Evolutionary conservation across 306 rosid species (phyloP).

Genomic region (Abrus pulchellus): DNA sequence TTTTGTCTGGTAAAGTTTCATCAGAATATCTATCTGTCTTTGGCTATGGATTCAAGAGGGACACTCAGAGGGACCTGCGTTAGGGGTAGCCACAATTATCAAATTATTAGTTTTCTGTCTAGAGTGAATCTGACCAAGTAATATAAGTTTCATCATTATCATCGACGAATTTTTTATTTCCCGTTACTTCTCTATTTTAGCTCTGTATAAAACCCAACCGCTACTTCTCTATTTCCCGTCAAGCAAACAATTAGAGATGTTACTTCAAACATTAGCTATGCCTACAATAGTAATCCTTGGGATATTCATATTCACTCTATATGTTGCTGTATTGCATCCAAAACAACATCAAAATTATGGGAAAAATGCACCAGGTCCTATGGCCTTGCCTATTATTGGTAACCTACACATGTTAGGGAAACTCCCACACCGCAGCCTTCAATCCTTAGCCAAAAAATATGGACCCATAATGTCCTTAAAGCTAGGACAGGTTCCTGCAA

Average conservation of each 20-base stretch:
- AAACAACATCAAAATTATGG: background rate
- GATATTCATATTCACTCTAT: background rate
- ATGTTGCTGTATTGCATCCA: background rate
- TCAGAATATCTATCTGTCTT: too few species aligned
- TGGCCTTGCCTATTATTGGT: constrained; percentile 50
- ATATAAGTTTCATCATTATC: too few species aligned
- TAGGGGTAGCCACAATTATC: too few species aligned
- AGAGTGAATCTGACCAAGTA: too few species aligned
- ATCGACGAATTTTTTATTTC: too few species aligned
- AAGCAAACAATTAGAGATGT: background rate
- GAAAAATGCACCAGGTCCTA: constrained; percentile 56
- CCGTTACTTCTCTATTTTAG: too few species aligned
- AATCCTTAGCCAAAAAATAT: constrained; percentile 45
- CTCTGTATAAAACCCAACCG: too few species aligned
- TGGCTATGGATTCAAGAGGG: too few species aligned
- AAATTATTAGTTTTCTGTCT: too few species aligned
- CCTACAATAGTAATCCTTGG: background rate
- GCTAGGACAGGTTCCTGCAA: constrained; percentile 45
- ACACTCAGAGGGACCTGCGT: too few species aligned
- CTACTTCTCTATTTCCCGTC: too few species aligned
- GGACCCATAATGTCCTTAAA: constrained; percentile 58
- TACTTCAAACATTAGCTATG: background rate
- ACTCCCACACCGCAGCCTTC: constrained; percentile 49
- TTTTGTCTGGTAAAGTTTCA: too few species aligned
- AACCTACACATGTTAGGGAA: constrained; percentile 57